These are phyloP conservation scores for Zygoascus sp. DNA, from an alignment of 1,139 yeast species.

Conservation along the genomic window DNA sequence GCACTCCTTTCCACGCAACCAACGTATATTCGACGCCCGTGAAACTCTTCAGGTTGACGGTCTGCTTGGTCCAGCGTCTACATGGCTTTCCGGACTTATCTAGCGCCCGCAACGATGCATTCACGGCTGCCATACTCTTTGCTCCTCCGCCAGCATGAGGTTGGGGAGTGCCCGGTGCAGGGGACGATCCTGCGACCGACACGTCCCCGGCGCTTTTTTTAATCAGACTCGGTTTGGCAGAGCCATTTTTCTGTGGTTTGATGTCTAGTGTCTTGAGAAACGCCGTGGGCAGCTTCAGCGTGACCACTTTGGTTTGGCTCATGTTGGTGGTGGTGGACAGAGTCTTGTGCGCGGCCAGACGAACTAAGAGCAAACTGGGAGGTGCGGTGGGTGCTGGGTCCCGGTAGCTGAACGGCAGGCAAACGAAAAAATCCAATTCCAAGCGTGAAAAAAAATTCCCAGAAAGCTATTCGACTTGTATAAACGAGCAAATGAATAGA, in stretches of 20 bases:
- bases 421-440: no score
- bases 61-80: constrained; percentile 49
- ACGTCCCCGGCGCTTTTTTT: constrained; percentile 10
- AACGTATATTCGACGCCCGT: constrained; percentile 54
- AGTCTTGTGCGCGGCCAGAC: no score
- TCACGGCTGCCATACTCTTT: constrained; percentile 21
- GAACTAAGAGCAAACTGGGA: no score
- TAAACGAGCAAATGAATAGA: no score
- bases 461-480: no score
- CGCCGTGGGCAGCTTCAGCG: constrained; percentile 29
- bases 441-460: no score
- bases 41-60: constrained; percentile 50
- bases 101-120: constrained; percentile 33
- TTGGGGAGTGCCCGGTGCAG: constrained; percentile 9
- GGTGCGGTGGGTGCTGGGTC: no score
- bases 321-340: not conserved
- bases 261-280: constrained; percentile 23
- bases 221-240: not conserved
- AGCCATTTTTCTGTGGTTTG: not conserved
- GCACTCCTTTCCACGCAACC: constrained; percentile 40
- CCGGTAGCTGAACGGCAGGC: no score
- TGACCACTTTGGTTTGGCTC: constrained; percentile 26
- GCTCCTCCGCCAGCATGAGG: constrained; percentile 14
- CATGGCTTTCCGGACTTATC: constrained; percentile 51
- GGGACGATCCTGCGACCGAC: constrained; percentile 1